Evolutionary conservation across 768 basidiomycete species (phyloP).

Genomic region (Porpolomopsis calyptriformis): DNA sequence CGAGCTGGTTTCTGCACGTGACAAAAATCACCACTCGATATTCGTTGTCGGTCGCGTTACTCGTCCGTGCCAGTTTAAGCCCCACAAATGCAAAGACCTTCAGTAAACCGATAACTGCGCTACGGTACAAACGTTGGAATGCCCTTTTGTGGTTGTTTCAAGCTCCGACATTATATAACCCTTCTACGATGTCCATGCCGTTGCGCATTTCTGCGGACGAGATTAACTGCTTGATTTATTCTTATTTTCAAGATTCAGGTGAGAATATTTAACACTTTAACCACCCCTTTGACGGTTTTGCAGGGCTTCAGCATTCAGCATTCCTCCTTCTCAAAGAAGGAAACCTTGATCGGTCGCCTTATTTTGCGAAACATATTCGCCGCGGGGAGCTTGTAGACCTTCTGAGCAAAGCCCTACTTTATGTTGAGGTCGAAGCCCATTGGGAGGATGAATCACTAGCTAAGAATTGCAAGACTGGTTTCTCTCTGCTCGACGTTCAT

Average conservation of each 20-base stretch:
- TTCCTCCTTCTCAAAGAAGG: constrained; percentile 72
- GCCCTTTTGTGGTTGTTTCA: background rate
- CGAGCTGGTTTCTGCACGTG: no score
- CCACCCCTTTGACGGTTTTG: constrained; percentile 1
- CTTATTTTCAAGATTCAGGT: constrained; percentile 81
- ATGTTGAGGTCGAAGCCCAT: constrained; percentile 74
- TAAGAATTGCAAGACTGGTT: constrained; percentile 55
- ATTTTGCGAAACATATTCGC: constrained; percentile 62
- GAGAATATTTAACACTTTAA: constrained; percentile 6
- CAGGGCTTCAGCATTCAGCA: constrained; percentile 75
- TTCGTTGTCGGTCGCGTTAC: no score
- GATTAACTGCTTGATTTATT: constrained; percentile 75
- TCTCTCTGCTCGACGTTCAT: constrained; percentile 69
- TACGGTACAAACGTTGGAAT: background rate
- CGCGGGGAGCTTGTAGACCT: constrained; percentile 77
- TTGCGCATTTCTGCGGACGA: constrained; percentile 70
- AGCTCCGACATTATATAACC: background rate
- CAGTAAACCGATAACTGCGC: background rate
- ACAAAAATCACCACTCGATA: background rate
- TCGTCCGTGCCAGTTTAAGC: no score
- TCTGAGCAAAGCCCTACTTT: constrained; percentile 69
- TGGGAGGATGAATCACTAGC: constrained; percentile 57
- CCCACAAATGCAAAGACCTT: no score
- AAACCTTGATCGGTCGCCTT: constrained; percentile 56
- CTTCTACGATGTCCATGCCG: constrained; percentile 15